Evolutionary conservation across 805 yeast species (phyloP), one percentile per base, ranked within the genome.

Genomic region (Jamesozyma piceae): DNA sequence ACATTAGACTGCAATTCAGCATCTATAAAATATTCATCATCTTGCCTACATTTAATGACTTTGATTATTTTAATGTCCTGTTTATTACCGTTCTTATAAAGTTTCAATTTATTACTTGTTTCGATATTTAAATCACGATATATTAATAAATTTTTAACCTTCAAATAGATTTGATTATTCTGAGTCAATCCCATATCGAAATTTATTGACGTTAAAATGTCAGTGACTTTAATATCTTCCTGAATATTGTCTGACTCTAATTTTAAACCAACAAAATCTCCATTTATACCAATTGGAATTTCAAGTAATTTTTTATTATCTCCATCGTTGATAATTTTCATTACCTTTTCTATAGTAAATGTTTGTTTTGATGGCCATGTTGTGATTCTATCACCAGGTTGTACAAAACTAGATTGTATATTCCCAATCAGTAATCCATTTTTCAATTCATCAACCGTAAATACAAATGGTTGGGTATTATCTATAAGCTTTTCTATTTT

Each of bases 361-460:
- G 50, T 52, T 43, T 54, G 54, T 9, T 65, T 65, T 17, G 73
- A 67, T 2, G 90, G 92, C 20, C 71, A 72, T 4, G 75, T 61
- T 3, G 68, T 56, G 11, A 83, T 66, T 0, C 79, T 69, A 53
- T 85, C 86, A 17, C 88, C 90, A 1, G 74, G 70, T 61, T 82
- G 87, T 21, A 85, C 68, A 6, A 68, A 59, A 1, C 96, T 95
- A 14, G 51, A 46, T 21, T 41, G 42, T 4, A 54, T 44, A 17
- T 41, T 41, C 8, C 58, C 58, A 8, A 44, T 26, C 11, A 48
- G 14, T 10, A 20, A 24, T 22, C 17, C 18, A 28, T 15, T 31
- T 31, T 31, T 29, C 20, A 26, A 31, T 28, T 21, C 13, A 17
- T 27, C 14, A 36, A 27, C 20, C 3, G 13, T 3, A 18, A 36